Conservation (phyloP, 495 filamentous ascomycete genomes). For the Aspergillus egyptiacus region DNA sequence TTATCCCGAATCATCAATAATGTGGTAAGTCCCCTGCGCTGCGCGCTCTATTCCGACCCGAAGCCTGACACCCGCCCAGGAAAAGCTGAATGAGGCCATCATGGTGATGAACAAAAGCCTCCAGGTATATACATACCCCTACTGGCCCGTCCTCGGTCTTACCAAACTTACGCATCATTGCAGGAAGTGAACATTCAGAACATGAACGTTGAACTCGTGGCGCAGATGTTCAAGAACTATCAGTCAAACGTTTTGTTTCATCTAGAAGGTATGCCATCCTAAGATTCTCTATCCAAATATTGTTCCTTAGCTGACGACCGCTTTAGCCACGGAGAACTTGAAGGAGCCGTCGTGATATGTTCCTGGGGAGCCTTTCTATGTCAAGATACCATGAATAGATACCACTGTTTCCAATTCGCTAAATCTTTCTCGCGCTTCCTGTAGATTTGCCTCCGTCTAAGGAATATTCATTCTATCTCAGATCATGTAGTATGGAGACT, state of each 20-base stretch:
- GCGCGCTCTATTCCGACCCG: background rate
- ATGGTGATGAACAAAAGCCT: conserved; percentile 87
- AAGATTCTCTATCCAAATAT: background rate
- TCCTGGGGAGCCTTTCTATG: background rate
- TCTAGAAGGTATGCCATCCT: conserved; percentile 68
- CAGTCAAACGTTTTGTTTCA: conserved; percentile 97
- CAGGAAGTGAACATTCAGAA: conserved; percentile 97
- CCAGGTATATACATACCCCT: conserved; percentile 57
- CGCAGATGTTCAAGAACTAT: conserved; percentile 99
- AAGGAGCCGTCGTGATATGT: conserved; percentile 57
- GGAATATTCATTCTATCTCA: too few species aligned
- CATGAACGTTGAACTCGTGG: conserved; percentile 95
- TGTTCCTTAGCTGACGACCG: background rate
- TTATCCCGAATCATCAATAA: conserved; percentile 96
- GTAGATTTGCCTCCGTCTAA: too few species aligned
- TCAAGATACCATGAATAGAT: background rate
- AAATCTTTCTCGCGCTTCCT: too few species aligned
- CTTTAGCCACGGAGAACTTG: conserved; percentile 72
- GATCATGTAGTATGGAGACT: too few species aligned
- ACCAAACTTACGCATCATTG: background rate
- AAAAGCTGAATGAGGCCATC: conserved; percentile 94
- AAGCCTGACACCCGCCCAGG: conserved; percentile 48
- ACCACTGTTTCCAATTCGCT: background rate
- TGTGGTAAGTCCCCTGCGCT: conserved; percentile 55
- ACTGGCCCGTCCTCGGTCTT: background rate